These are phyloP conservation scores for Salvia hispanica DNA, from an alignment of 257 asterid species.

Conservation along the genomic window DNA sequence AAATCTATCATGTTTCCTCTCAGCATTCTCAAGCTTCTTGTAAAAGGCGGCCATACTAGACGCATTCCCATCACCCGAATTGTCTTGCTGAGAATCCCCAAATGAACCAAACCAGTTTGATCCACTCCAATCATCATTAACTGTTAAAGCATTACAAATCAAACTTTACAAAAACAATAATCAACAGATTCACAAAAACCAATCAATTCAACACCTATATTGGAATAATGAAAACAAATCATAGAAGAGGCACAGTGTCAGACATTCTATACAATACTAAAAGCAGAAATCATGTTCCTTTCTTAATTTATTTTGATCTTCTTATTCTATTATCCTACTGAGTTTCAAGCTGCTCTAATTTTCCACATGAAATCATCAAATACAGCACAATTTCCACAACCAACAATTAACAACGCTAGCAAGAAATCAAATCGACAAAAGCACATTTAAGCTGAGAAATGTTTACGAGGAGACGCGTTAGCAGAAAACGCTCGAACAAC, in stretches of 20 bases:
- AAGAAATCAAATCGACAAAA: not conserved
- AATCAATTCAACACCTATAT: constrained; percentile 8
- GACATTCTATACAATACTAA: not conserved
- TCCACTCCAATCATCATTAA: constrained; percentile 31
- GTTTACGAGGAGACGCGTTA: constrained; percentile 37
- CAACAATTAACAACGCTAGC: not conserved
- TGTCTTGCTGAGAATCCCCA: constrained; percentile 52
- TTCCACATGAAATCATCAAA: not conserved
- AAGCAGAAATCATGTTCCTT: not conserved
- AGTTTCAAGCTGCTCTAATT: not conserved
- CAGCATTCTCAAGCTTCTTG: constrained; percentile 48
- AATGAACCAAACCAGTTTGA: constrained; percentile 39
- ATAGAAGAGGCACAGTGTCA: not conserved
- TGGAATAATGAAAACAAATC: not conserved
- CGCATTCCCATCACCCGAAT: constrained; percentile 37
- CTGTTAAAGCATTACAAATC: constrained; percentile 32
- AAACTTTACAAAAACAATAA: not conserved
- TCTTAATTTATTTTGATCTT: not conserved
- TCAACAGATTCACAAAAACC: not conserved
- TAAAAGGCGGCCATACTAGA: constrained; percentile 44
- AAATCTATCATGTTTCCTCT: constrained; percentile 48
- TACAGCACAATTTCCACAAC: constrained; percentile 5
- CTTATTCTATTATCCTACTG: not conserved
- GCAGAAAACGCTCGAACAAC: constrained; percentile 48
- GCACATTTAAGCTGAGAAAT: not conserved